Evolutionary conservation across 1,139 yeast species (phyloP), one percentile per base, ranked within the genome.

Genomic region (Taphrina confusa): DNA sequence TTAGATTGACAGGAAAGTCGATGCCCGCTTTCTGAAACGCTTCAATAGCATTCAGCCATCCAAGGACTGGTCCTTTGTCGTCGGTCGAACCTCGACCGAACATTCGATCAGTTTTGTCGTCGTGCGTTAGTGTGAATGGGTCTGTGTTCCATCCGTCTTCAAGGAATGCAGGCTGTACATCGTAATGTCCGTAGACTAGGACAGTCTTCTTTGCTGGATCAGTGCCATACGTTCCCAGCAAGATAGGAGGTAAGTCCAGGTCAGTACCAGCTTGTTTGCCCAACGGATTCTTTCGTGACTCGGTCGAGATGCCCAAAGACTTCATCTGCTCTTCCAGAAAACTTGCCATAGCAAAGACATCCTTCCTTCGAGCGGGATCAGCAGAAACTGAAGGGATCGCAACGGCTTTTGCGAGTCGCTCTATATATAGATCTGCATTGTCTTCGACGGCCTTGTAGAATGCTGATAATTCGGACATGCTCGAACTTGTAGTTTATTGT

Each of bases 101-200:
- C 70, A 92, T 61, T 54, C 68, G 67, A 63, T 79, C 85, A 64
- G 81, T 83, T 60, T 74, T 81, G 67, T 84, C 80, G 42, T 57
- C 58, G 6, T 46, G 51, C 64, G 80, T 79, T 71, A 92, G 75
- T 61, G 77, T 78, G 75, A 92, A 92, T 9, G 99, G 99, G 66
- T 90, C 96, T 51, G 95, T 81, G 69, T 79, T 77, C 99, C 99
- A 92, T 33, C 99, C 98, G 71, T 92, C 98, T 68, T 87, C 96
- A 65, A 78, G 69, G 55, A 80, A 76, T 16, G 99, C 99, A 6
- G 99, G 99, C 77, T 92, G 99, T 64, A 92, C 99, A 70, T 92
- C 98, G 75, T 91, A 91, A 74, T 92, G 98, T 37, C 97, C 98
- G 72, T 92, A 92, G 55, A 94, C 85, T 67, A 94, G 80, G 45